Evolutionary conservation across 1,139 yeast genomes (phyloP).

Genomic region (Candida sojae): DNA sequence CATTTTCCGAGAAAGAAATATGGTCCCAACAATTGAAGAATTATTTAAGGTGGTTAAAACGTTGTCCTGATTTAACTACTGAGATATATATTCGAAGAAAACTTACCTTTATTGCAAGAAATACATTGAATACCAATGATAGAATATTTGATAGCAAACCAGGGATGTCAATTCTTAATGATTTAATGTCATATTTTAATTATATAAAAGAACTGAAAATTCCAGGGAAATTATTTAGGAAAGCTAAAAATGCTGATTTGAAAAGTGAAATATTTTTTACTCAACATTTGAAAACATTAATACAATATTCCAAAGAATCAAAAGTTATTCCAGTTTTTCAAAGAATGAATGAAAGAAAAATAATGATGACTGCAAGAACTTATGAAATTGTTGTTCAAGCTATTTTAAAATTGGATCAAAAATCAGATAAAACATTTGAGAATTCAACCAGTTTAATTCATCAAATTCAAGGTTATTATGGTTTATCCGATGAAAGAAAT

Average conservation of each 20-base stretch:
- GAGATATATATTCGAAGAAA: background rate
- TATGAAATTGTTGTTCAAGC: slow-evolving; percentile 4
- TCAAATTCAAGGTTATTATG: slow-evolving; percentile 6
- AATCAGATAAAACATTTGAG: background rate
- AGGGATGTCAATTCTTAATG: background rate
- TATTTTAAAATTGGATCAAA: background rate
- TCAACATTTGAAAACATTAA: background rate
- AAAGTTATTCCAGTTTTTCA: background rate
- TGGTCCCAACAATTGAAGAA: slow-evolving; percentile 34
- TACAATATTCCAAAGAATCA: background rate
- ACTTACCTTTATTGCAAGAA: slow-evolving; percentile 1
- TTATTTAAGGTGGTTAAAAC: slow-evolving; percentile 29
- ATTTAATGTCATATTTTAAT: background rate
- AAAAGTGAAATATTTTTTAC: slow-evolving; percentile 1
- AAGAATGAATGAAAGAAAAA: slow-evolving; percentile 4
- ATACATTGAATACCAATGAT: background rate
- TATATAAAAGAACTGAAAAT: background rate
- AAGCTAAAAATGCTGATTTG: background rate
- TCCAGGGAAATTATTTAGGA: background rate
- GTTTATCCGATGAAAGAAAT: background rate
- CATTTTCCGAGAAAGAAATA: slow-evolving; percentile 31
- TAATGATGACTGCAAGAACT: slow-evolving; percentile 6
- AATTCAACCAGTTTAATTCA: slow-evolving; percentile 7
- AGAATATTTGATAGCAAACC: background rate
- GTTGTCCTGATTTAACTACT: background rate